A percentile compares a stretch with the other conserved stretches of the same genome.
phyloP scores from a whole-genome alignment of 202 grass and related monocot species.

The Panicum virgatum region DNA sequence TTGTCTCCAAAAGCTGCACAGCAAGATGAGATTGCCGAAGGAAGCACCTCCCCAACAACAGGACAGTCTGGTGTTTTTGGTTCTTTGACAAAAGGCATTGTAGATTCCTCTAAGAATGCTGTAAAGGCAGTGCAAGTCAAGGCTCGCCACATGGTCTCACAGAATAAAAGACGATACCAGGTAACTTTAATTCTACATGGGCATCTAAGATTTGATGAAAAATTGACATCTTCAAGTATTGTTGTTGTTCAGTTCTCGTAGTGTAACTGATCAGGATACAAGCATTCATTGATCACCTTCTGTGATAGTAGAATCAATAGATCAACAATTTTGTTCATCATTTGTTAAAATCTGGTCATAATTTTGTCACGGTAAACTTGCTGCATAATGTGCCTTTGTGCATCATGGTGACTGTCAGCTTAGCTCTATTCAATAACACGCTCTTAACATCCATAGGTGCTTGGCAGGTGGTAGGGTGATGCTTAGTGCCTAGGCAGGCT shows the following conservation, averaged over 20 bases:
- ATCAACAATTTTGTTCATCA: background rate
- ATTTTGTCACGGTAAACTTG: background rate
- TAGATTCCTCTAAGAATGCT: conserved; percentile 92
- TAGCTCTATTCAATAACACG: background rate
- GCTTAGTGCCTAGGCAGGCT: background rate
- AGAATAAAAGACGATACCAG: conserved; percentile 98
- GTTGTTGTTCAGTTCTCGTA: background rate
- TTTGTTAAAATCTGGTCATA: conserved; percentile 23
- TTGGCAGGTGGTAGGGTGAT: background rate
- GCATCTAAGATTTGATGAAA: background rate
- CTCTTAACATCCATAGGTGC: background rate
- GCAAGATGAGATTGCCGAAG: conserved; percentile 59
- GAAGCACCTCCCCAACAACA: conserved; percentile 50
- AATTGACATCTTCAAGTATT: conserved; percentile 7
- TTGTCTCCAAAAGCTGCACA: conserved; percentile 69
- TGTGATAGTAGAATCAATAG: background rate
- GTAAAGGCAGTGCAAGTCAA: conserved; percentile 99
- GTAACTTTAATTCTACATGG: conserved; percentile 37
- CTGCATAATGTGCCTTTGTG: conserved; percentile 12
- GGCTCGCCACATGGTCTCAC: conserved; percentile 95
- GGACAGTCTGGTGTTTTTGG: conserved; percentile 78
- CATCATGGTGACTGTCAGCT: background rate
- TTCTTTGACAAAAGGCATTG: conserved; percentile 81
- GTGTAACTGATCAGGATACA: conserved; percentile 8
- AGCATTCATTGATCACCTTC: conserved; percentile 7